A percentile compares a stretch with the other conserved stretches of the same genome.
These are phyloP conservation scores for Cystofilobasidium macerans DNA, from an alignment of 768 basidiomycete genomes.

Conservation along the genomic window DNA sequence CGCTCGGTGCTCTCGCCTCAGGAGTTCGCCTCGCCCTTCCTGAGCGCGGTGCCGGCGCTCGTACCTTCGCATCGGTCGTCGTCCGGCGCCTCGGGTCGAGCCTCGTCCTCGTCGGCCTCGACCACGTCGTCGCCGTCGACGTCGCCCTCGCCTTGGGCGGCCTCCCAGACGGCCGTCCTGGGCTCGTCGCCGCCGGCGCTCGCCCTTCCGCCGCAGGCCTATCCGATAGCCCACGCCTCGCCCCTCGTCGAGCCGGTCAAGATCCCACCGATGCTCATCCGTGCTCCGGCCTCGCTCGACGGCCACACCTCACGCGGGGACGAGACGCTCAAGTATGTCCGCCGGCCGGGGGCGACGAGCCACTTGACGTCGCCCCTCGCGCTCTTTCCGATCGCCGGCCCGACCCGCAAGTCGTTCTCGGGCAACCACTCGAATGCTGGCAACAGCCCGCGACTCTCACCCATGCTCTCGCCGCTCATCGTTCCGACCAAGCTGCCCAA, in stretches of 20 bases:
- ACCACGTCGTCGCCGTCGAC: constrained; percentile 20
- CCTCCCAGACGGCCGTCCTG: constrained; percentile 16
- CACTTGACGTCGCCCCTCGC: constrained; percentile 24
- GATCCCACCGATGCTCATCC: background rate
- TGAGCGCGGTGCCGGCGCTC: constrained; percentile 17
- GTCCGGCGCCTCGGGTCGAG: constrained; percentile 7
- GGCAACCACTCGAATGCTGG: constrained; percentile 2
- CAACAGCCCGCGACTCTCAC: constrained; percentile 16
- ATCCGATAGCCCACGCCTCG: constrained; percentile 6
- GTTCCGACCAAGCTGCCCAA: constrained; percentile 2
- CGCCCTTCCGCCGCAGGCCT: constrained; percentile 23
- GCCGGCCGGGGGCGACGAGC: constrained; percentile 22
- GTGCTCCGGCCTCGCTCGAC: constrained; percentile 10
- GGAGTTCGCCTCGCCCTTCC: constrained; percentile 18
- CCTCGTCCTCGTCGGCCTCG: constrained; percentile 18
- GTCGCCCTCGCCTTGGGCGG: constrained; percentile 17
- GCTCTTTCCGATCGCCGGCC: constrained; percentile 20
- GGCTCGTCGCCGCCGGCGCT: constrained; percentile 20
- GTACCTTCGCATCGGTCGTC: constrained; percentile 3
- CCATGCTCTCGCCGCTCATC: constrained; percentile 8
- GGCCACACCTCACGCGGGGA: constrained; percentile 1
- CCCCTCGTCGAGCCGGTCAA: constrained; percentile 20
- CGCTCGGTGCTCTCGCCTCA: constrained; percentile 2
- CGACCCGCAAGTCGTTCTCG: constrained; percentile 12
- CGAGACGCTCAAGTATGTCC: constrained; percentile 23